Evolutionary conservation across 164 flowering plant species (phyloP).

Genomic region (Taxillus chinensis): DNA sequence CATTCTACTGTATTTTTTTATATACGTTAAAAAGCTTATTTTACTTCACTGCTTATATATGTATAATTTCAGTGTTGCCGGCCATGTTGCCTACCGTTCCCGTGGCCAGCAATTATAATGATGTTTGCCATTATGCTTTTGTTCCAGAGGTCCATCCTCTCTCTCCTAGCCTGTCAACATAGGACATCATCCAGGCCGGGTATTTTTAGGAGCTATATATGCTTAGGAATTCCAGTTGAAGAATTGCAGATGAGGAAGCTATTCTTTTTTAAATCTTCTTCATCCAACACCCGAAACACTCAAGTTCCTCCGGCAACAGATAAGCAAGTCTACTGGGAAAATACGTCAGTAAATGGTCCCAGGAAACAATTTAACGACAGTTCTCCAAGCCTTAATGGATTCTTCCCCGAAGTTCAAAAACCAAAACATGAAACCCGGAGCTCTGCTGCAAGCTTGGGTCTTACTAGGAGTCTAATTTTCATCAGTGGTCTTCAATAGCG

Average conservation of each 20-base stretch:
- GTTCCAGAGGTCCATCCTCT: too few relatives aligned
- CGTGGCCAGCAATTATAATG: too few relatives aligned
- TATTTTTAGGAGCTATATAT: too few relatives aligned
- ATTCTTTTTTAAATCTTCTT: constrained; percentile 63
- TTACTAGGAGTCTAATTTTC: constrained; percentile 79
- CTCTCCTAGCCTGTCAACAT: too few relatives aligned
- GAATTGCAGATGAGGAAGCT: constrained; percentile 62
- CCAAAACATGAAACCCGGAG: constrained; percentile 24
- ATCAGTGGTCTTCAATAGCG: constrained; percentile 33
- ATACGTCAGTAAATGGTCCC: constrained; percentile 16
- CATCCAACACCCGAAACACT: constrained; percentile 32
- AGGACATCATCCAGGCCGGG: too few relatives aligned
- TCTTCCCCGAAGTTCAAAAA: constrained; percentile 23
- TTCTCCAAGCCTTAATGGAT: constrained; percentile 15
- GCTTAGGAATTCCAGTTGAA: constrained; percentile 3
- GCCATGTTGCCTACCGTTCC: too few relatives aligned
- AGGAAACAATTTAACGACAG: constrained; percentile 9
- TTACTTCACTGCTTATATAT: too few relatives aligned
- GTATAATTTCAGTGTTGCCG: too few relatives aligned
- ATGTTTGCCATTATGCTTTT: too few relatives aligned
- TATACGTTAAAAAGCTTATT: too few relatives aligned
- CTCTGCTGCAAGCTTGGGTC: constrained; percentile 24
- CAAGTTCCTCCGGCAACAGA: constrained; percentile 29
- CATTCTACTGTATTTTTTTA: too few relatives aligned
- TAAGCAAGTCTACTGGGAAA: constrained; percentile 40